Evolutionary conservation across 2,329 filamentous ascomycete species (phyloP), one percentile per base, ranked within the genome.

Genomic region (Clarireedia monteithiana): DNA sequence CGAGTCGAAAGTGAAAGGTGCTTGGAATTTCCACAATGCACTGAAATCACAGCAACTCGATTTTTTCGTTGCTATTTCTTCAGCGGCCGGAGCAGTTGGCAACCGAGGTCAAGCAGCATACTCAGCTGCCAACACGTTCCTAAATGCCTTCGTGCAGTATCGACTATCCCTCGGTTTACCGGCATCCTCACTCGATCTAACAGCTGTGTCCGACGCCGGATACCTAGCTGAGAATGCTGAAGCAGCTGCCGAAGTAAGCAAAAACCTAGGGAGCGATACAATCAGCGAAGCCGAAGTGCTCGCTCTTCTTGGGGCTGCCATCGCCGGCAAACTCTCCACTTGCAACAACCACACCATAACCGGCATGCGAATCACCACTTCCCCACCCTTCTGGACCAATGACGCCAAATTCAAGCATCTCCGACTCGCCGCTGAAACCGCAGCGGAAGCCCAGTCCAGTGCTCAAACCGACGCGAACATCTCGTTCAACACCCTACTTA

Each of bases 391-490:
- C 69, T 83, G 79, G 74, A 74, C 74, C 3, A 65, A 72, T 2
- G 80, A 83, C 49, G 76, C 75, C 53, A 81, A 79, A 64, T 82
- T 82, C 68, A 74, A 75, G 55, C 70, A 74, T 34, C 71, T 82
- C 1, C 62, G 62, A 39, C 54, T 63, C 6, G 68, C 67, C 6
- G 71, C 70, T 0, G 69, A 72, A 7, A 72, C 69, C 0, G 69
- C 69, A 9, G 68, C 69, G 38, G 66, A 71, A 14, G 64, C 63
- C 60, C 14, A 63, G 53, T 23, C 23, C 42, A 36, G 5, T 6
- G 23, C 47, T 5, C n/a, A 40, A 4, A 34, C 61, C 62, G 36
- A 49, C 36, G 61, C 67, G 0, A 68, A 36, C 4, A 42, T 77
- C 5, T 77, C 76, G 1, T 74, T 76, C 62, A 73, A 75, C 39